Evolutionary conservation across 176 grass and related monocot species (phyloP).

Genomic region (Microstegium vimineum): DNA sequence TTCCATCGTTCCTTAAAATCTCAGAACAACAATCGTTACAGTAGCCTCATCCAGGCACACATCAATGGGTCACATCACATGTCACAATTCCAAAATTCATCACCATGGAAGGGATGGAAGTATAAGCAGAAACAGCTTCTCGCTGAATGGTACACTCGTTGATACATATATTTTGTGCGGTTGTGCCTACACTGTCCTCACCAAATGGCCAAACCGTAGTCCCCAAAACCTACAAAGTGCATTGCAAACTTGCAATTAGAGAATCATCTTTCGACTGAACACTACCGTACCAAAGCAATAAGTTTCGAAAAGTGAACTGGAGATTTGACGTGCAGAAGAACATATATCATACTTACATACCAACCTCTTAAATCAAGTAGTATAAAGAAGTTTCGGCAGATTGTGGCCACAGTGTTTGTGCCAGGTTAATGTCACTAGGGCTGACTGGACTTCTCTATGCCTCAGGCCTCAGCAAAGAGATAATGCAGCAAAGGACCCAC

Average conservation of each 20-base stretch:
- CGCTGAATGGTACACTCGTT: background rate
- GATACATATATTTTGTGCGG: background rate
- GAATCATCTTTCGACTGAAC: background rate
- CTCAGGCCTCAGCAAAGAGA: constrained; percentile 65
- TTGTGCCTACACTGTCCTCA: background rate
- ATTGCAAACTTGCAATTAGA: background rate
- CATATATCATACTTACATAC: background rate
- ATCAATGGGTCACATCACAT: background rate
- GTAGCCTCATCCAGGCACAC: background rate
- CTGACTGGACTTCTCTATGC: background rate
- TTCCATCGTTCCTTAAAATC: background rate
- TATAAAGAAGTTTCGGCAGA: background rate
- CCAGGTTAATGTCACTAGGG: constrained; percentile 7
- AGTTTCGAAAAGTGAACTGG: background rate
- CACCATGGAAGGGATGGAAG: background rate
- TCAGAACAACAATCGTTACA: background rate
- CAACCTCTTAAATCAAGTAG: background rate
- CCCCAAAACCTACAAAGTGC: background rate
- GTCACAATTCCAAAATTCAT: background rate
- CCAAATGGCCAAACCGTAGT: background rate
- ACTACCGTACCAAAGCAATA: background rate
- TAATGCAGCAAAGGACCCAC: constrained; percentile 69
- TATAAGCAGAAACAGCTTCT: background rate
- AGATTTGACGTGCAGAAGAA: background rate
- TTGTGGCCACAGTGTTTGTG: background rate